A percentile compares a stretch with the other conserved stretches of the same genome.
phyloP scores from a whole-genome alignment of 2,329 filamentous ascomycete species.

The Epichloe aotearoae region DNA sequence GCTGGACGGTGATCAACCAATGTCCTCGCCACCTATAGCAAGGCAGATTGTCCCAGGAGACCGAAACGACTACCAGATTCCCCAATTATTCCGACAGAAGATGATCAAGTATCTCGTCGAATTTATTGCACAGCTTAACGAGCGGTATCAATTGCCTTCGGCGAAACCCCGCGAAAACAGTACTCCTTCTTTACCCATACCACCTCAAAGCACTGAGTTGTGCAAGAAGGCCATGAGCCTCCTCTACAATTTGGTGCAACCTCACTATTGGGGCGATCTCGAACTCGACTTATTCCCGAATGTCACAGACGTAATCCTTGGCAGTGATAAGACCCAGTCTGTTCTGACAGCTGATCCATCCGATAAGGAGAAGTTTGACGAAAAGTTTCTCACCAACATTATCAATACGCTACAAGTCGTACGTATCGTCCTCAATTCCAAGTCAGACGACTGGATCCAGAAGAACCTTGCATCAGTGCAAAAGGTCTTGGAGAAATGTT shows the following conservation, averaged over 20 bases:
- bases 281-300: slow-evolving; percentile 87
- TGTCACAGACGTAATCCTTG: slow-evolving; percentile 73
- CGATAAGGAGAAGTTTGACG: slow-evolving; percentile 62
- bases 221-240: slow-evolving; percentile 75
- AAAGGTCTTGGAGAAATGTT: slow-evolving; percentile 76
- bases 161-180: slow-evolving; percentile 47
- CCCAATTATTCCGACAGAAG: slow-evolving; percentile 53
- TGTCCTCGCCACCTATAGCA: slow-evolving; percentile 40
- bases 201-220: slow-evolving; percentile 56
- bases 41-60: slow-evolving; percentile 30
- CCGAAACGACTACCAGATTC: slow-evolving; percentile 54
- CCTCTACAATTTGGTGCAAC: slow-evolving; percentile 71
- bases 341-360: slow-evolving; percentile 45
- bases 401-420: slow-evolving; percentile 91
- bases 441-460: slow-evolving; percentile 82
- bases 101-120: slow-evolving; percentile 92
- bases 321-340: slow-evolving; percentile 60
- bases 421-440: slow-evolving; percentile 76
- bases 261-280: slow-evolving; percentile 81
- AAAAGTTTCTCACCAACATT: slow-evolving; percentile 74
- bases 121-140: slow-evolving; percentile 82
- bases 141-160: slow-evolving; percentile 68
- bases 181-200: slow-evolving; percentile 30
- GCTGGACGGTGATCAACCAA: slow-evolving; percentile 48
- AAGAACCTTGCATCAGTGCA: slow-evolving; percentile 66